Base-by-base conservation (phyloP, 2,329 filamentous ascomycete species). In the Hortaea werneckii region DNA sequence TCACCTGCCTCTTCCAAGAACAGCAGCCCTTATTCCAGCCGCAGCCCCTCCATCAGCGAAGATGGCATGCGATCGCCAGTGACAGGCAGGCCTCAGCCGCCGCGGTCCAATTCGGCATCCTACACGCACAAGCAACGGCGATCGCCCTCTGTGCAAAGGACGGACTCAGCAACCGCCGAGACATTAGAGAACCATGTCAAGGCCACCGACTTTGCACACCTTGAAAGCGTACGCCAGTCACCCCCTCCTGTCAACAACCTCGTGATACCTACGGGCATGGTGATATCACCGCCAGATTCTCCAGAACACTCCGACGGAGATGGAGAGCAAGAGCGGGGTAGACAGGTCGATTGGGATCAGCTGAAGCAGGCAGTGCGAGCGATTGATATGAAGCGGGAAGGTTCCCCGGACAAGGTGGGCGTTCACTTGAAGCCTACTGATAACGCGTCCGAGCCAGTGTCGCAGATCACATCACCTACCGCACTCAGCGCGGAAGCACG, bases 281-380 rank as follows among this genome's bases (percentile, higher is more conserved):
- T 95, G 56, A 85, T 94, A 48, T 95, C 90, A 0, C 90, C 90
- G 32, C 90, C 90, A 7, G 90, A 95, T 58, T 95, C 89, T 30
- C 76, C 78, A 5, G 77, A 78, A 35, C 85, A 83, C 54, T 89
- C 83, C 27, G 88, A 89, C 65, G 89, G 95, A 62, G 87, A 94
- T 55, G 55, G 68, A 63, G 48, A 65, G 62, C 45, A 49, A 20
- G 51, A 46, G 6, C 45, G 45, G 7, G 46, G 50, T 37, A 57
- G 66, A 49, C 63, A 71, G 41, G 68, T 58, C 48, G 67, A 72
- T 47, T 66, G 80, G 51, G 71, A 74, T 52, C 84, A 90, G 61
- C 72, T 95, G 42, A 80, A 94, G 65, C 82, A 85, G 37, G 89
- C 87, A 30, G 83, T 96, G 51, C 83, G 83, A 66, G 79, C 82